Percentiles rank a stretch among this genome's conserved stretches.
Conservation (phyloP, 2,329 filamentous ascomycete genomes). For the Nakataea oryzae region DNA sequence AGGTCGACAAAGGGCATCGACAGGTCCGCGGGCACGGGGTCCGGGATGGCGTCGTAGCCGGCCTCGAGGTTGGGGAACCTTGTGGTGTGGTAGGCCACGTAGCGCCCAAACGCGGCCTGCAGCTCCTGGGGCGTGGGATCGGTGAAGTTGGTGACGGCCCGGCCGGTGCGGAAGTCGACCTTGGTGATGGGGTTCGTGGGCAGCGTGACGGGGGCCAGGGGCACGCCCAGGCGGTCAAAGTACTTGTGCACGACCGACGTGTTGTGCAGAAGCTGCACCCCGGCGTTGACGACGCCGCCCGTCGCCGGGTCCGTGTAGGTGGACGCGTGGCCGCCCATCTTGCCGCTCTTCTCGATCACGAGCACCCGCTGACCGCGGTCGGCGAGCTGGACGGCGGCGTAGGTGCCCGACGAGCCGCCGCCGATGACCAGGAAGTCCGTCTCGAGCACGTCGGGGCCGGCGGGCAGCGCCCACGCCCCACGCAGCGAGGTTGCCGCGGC, state of each 20-base stretch:
- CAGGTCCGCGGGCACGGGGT: slow-evolving; percentile 5
- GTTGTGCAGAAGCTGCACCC: slow-evolving; percentile 11
- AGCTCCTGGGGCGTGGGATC: slow-evolving; percentile 1
- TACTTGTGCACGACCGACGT: slow-evolving; percentile 27
- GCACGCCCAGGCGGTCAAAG: slow-evolving; percentile 20
- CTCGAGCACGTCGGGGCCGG: neutral
- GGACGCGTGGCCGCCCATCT: slow-evolving; percentile 12
- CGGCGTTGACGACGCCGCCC: slow-evolving; percentile 11
- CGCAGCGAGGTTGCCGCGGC: neutral
- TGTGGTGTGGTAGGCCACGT: neutral
- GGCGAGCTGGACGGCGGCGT: slow-evolving; percentile 11
- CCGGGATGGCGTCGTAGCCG: slow-evolving; percentile 7
- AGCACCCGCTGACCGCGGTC: slow-evolving; percentile 9
- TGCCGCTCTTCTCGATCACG: slow-evolving; percentile 10
- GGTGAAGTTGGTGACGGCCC: neutral
- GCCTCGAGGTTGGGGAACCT: slow-evolving; percentile 4
- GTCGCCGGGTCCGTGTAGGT: slow-evolving; percentile 12
- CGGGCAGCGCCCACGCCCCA: neutral
- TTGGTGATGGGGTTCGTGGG: neutral
- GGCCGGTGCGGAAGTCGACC: slow-evolving; percentile 2
- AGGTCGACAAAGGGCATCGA: slow-evolving; percentile 2
- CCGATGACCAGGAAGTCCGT: slow-evolving; percentile 12
- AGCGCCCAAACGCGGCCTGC: neutral
- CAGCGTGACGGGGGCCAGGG: slow-evolving; percentile 30
- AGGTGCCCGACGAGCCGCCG: slow-evolving; percentile 12